Evolutionary conservation across 179 eudicot genomes (phyloP), one percentile per base, ranked within the genome.

Genomic region (Camellia oleifera): DNA sequence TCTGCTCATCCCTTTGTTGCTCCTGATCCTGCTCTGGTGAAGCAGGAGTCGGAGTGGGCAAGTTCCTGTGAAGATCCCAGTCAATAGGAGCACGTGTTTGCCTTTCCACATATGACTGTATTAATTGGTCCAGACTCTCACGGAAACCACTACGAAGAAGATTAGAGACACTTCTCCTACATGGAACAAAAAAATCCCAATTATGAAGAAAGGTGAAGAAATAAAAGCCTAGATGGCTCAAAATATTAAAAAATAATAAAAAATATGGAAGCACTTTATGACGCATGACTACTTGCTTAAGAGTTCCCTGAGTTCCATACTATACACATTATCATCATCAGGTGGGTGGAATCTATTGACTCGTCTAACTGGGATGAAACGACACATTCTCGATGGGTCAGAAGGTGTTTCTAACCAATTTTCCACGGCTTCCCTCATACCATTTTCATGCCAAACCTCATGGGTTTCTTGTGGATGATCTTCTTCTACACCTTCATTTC

Each of bases 271-370:
- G 44, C 50, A 32, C 63, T 45, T 3, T 42, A 5, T 32, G 7
- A 53, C 45, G 2, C 7, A 64, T 46, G 48, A 74, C 65, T 78
- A 91, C 98, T 97, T 90, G 97, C 97, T 89, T 69, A 93, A 82
- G 75, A 94, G 95, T 84, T 94, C 99, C 85, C 97, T 92, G 72
- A 97, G 99, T 88, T 94, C 98, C 97, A 94, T 94, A 85, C 98
- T 94, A 82, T 97, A 94, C 71, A 94, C 97, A 80, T 92, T 94
- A 73, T 94, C 99, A 82, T 94, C 99, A 76, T 92, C 97, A 32
- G 98, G 98, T 69, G 93, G 97, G 79, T 92, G 94, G 84, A 94
- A 94, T 86, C 99, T 88, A 79, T 84, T 86, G 48, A 62, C 78
- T 80, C 97, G 89, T 83, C 98, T 87, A 26, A 81, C 42, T 26